Percentiles rank a stretch among this genome's conserved stretches.
Evolutionary conservation across 1,284 basidiomycete species (phyloP).

Genomic region (Cutaneotrichosporon cyanovorans): DNA sequence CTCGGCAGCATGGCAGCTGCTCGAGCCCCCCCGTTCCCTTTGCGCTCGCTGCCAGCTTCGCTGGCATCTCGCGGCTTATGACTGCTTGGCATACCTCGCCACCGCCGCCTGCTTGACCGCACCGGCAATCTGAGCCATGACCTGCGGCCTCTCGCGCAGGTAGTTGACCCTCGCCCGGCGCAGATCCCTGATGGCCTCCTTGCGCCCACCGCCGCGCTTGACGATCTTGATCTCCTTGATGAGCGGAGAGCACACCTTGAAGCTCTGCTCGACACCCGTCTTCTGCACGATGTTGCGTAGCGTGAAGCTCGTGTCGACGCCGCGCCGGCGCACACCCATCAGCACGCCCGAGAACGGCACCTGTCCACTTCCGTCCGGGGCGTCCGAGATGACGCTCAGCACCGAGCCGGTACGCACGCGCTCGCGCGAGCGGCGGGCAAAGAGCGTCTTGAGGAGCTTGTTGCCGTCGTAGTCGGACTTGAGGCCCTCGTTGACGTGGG

Average conservation of each 20-base stretch:
- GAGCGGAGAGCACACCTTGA: constrained; percentile 73
- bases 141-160: constrained; percentile 38
- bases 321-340: constrained; percentile 67
- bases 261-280: constrained; percentile 83
- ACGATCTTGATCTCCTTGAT: constrained; percentile 72
- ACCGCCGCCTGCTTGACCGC: constrained; percentile 37
- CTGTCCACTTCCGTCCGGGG: constrained; percentile 51
- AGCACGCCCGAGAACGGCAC: constrained; percentile 76
- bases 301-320: constrained; percentile 71
- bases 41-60: too few relatives aligned
- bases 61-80: too few relatives aligned
- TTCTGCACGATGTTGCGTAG: constrained; percentile 80
- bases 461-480: constrained; percentile 61
- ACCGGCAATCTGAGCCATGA: constrained; percentile 40
- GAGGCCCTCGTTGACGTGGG: constrained; percentile 60
- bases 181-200: constrained; percentile 31
- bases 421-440: constrained; percentile 60
- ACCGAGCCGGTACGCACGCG: constrained; percentile 72
- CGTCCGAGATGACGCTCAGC: constrained; percentile 56
- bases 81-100: too few relatives aligned
- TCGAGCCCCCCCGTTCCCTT: too few relatives aligned
- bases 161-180: constrained; percentile 42
- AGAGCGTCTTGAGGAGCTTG: constrained; percentile 58
- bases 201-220: constrained; percentile 35
- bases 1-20: too few relatives aligned